Evolutionary conservation across 805 yeast species (phyloP).

Genomic region (Ogataea pini): DNA sequence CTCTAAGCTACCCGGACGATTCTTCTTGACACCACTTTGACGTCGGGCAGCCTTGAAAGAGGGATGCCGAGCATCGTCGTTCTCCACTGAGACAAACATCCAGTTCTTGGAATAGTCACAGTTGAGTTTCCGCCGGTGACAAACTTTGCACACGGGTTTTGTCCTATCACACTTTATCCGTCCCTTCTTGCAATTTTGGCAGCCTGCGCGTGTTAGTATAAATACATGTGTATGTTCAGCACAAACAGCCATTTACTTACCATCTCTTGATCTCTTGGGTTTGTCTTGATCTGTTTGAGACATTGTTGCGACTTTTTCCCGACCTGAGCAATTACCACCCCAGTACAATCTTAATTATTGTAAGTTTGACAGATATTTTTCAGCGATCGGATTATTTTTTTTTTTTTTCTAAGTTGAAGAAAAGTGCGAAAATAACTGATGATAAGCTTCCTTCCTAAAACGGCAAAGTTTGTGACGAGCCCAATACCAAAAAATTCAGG

Average conservation of each 20-base stretch:
- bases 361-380: constrained; percentile 1
- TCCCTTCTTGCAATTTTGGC: constrained; percentile 14
- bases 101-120: constrained; percentile 11
- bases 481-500: background rate
- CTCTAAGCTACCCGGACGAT: background rate
- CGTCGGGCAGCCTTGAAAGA: constrained; percentile 8
- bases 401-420: background rate
- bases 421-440: background rate
- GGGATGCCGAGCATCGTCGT: constrained; percentile 14
- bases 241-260: background rate
- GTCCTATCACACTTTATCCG: constrained; percentile 12
- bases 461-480: constrained; percentile 7
- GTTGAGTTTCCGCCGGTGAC: constrained; percentile 9
- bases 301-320: background rate
- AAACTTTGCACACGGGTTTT: constrained; percentile 11
- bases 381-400: background rate
- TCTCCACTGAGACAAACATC: constrained; percentile 11
- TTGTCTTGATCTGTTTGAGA: background rate
- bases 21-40: background rate
- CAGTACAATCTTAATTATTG: background rate
- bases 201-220: constrained; percentile 9
- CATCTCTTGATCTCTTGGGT: constrained; percentile 11
- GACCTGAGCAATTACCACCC: background rate
- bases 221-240: background rate
- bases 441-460: constrained; percentile 5